Conservation (phyloP, 108 stramenopile genomes). For the Fistulifera solaris region DNA sequence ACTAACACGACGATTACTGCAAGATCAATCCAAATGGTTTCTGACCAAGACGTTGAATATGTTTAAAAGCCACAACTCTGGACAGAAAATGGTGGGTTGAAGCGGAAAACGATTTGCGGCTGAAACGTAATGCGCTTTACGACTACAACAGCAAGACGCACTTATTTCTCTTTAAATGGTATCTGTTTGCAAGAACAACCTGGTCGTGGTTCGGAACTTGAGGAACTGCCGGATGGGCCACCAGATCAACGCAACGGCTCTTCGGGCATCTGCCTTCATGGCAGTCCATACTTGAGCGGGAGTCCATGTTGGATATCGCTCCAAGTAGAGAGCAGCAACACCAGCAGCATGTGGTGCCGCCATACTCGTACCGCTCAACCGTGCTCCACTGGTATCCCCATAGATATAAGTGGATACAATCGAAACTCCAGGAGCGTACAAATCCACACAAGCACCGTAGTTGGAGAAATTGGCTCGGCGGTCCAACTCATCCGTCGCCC, state of each 20-base stretch:
- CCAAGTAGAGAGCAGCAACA: slow-evolving; percentile 20
- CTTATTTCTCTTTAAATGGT: too few species aligned
- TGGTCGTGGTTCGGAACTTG: too few species aligned
- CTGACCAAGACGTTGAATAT: slow-evolving; percentile 39
- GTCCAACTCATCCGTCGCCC: background rate
- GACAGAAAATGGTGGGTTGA: too few species aligned
- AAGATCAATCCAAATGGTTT: slow-evolving; percentile 49
- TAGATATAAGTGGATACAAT: background rate
- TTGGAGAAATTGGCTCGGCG: background rate
- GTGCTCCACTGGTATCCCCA: background rate
- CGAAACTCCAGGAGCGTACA: background rate
- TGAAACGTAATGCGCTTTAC: too few species aligned
- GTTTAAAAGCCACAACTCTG: too few species aligned
- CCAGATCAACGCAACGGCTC: too few species aligned
- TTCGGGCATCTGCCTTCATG: too few species aligned
- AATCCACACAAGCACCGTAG: background rate
- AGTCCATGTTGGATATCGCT: background rate
- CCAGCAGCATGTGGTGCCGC: slow-evolving; percentile 46
- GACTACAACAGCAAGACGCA: too few species aligned
- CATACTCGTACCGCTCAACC: slow-evolving; percentile 37
- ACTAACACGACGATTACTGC: slow-evolving; percentile 46
- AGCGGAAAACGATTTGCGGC: too few species aligned
- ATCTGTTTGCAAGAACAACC: too few species aligned
- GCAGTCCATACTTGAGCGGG: too few species aligned
- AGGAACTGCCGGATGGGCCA: too few species aligned